A percentile compares a stretch with the other conserved stretches of the same genome.
phyloP scores from a whole-genome alignment of 495 filamentous ascomycete genomes.

The Immersiella caudata region DNA sequence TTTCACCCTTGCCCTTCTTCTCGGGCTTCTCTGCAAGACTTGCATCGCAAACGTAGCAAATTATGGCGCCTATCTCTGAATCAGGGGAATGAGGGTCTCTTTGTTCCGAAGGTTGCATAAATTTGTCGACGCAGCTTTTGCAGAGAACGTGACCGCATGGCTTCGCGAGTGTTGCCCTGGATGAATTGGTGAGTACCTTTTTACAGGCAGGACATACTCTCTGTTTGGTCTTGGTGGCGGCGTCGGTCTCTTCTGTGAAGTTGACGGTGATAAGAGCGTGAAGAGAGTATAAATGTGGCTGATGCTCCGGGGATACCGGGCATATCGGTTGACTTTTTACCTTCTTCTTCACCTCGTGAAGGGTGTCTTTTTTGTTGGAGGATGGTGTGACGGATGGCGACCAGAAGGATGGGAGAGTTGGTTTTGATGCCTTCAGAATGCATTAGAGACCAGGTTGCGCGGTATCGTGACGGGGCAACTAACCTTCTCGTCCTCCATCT shows the following conservation, averaged over 20 bases:
- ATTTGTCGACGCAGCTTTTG: conserved; percentile 82
- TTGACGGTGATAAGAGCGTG: conserved; percentile 78
- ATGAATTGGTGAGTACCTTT: conserved; percentile 79
- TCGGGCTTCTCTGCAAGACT: conserved; percentile 61
- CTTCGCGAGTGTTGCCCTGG: conserved; percentile 83
- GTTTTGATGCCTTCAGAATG: conserved; percentile 58
- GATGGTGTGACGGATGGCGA: conserved; percentile 81
- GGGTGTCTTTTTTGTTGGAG: conserved; percentile 49
- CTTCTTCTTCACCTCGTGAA: conserved; percentile 62
- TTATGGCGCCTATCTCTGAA: conserved; percentile 55
- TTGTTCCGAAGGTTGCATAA: conserved; percentile 66
- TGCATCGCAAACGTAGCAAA: conserved; percentile 88
- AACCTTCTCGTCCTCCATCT: conserved; percentile 77
- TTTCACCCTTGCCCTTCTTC: conserved; percentile 56
- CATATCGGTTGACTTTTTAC: conserved; percentile 76
- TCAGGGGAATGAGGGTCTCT: conserved; percentile 68
- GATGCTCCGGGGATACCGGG: conserved; percentile 70
- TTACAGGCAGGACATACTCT: conserved; percentile 87
- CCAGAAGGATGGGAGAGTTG: conserved; percentile 91
- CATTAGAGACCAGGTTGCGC: neutral
- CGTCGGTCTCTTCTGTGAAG: conserved; percentile 75
- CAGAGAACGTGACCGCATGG: conserved; percentile 95
- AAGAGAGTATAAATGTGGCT: conserved; percentile 76
- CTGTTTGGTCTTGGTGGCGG: conserved; percentile 50
- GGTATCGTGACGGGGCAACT: conserved; percentile 1